Evolutionary conservation across 1,284 basidiomycete genomes (phyloP).

Genomic region (Heliocybe sulcata): DNA sequence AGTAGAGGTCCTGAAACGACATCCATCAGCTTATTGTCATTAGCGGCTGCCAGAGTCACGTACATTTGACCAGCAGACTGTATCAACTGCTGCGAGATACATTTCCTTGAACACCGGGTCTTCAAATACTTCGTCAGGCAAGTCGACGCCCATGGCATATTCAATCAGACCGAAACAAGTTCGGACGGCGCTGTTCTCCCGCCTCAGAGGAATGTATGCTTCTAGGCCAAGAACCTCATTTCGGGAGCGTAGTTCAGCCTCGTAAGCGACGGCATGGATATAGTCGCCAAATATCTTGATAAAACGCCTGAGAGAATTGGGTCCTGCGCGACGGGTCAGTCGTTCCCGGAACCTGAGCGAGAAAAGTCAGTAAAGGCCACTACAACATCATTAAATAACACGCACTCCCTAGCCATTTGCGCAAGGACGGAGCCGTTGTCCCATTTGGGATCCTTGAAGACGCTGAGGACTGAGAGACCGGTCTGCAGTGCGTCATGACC

Average conservation of each 20-base stretch:
- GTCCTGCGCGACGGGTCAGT: conserved; percentile 34
- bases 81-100: conserved; percentile 53
- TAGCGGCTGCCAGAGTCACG: neutral
- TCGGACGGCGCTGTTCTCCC: conserved; percentile 63
- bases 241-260: conserved; percentile 54
- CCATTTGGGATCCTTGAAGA: conserved; percentile 44
- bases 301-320: conserved; percentile 40
- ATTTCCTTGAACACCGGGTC: conserved; percentile 44
- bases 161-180: conserved; percentile 59
- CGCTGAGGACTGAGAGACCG: conserved; percentile 44
- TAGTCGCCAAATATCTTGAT: conserved; percentile 47
- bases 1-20: conserved; percentile 52
- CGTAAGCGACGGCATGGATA: conserved; percentile 45
- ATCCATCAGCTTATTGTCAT: neutral
- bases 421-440: conserved; percentile 46
- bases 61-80: conserved; percentile 58
- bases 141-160: conserved; percentile 50
- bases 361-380: neutral
- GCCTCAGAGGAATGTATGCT: conserved; percentile 47
- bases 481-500: conserved; percentile 47
- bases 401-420: conserved; percentile 56
- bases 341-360: conserved; percentile 43
- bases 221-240: conserved; percentile 44
- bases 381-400: conserved; percentile 4
- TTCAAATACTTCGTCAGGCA: conserved; percentile 54